phyloP scores from a whole-genome alignment of 257 asterid species.

The Euphrasia confusa region DNA sequence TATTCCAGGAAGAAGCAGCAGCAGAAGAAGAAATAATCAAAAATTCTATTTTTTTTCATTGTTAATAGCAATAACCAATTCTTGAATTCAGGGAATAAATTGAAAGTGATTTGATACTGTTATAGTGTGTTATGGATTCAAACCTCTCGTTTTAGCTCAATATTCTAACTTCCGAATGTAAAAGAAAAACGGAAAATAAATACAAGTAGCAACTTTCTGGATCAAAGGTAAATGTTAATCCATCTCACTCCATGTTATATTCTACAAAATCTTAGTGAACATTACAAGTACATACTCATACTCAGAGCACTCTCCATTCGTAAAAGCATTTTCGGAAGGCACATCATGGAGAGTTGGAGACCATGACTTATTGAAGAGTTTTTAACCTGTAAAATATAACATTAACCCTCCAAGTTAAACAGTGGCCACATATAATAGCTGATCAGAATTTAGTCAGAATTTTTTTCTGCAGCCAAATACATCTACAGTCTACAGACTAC shows the following conservation, averaged over 20 bases:
- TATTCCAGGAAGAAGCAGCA: conserved; percentile 56
- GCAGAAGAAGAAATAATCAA: conserved; percentile 27
- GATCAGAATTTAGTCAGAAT: background rate
- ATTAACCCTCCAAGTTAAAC: conserved; percentile 3
- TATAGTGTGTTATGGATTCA: no score
- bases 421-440: background rate
- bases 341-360: conserved; percentile 16
- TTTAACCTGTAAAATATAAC: conserved; percentile 24
- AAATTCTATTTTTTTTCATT: background rate
- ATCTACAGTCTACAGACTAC: no score
- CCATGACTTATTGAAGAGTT: conserved; percentile 22
- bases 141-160: no score
- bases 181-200: background rate
- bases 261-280: background rate
- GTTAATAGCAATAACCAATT: background rate
- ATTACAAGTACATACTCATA: background rate
- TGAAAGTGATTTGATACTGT: no score
- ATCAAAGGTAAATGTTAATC: background rate
- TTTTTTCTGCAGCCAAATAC: no score
- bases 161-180: no score
- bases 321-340: background rate
- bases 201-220: background rate
- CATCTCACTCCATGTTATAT: background rate
- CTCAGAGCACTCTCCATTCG: background rate
- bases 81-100: no score